Base-by-base conservation (phyloP, 1,284 basidiomycete species). In the Tylopilus microsporus region DNA sequence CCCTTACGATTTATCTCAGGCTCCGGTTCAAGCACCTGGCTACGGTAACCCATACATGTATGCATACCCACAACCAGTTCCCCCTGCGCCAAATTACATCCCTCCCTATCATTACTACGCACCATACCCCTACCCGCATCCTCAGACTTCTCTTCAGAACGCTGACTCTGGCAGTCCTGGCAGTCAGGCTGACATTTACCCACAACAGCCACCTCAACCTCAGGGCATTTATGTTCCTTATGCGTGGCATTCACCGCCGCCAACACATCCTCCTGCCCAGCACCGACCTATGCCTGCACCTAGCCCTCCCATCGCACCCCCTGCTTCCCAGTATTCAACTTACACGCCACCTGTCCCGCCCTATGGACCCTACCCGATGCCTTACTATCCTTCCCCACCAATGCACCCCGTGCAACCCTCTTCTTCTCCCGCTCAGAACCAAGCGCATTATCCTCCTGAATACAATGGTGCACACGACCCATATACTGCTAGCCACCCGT, bases 1-100 rank as follows among this genome's bases (percentile, higher is more conserved):
- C 42, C 68, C 76, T 39, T 86, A 83, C 60, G 85, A 87, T 53
- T 75, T 76, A 41, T 67, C 76, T 25, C 80, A 79, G 56, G 73
- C 73, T 39, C 67, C 76, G 48, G 69, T 69, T 47, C 79, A 73
- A 49, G 67, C 73, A 51, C 70, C 75, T 19, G 72, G 71, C 21
- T 78, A 74, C 58, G 66, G 73, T 56, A 68, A 72, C 36, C 71
- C 72, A 32, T 77, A 77, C 64, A 63, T 72, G 46, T 81, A 78
- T 62, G 63, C 69, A 64, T 74, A 75, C 63, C 74, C 72, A 55
- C 72, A 73, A 47, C 64, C 72, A 55, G 57, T 57, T 9, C 66
- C 70, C 46, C 62, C 73, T 53, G 61, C 66, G 5, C 65, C 65
- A 11, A 71, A 69, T 60, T 81, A 76, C 63, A 59, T 73, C 48